These are phyloP conservation scores for Pseudonitzschia pungens DNA, from an alignment of 108 stramenopile genomes.

Conservation along the genomic window DNA sequence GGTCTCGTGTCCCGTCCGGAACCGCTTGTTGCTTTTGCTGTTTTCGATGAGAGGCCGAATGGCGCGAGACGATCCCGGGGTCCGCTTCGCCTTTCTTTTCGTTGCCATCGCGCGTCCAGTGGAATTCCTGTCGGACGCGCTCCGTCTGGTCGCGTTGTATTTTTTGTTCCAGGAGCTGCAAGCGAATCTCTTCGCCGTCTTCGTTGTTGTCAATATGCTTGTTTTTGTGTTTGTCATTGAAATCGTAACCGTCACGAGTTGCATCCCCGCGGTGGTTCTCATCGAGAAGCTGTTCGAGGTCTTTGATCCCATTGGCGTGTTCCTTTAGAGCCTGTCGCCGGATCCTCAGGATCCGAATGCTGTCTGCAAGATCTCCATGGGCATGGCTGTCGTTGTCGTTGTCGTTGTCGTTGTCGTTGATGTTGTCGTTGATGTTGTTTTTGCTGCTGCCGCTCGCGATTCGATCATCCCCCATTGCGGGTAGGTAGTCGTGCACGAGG, in stretches of 20 bases:
- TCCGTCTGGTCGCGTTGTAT: background rate
- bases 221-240: too few species aligned
- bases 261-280: background rate
- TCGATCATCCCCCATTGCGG: too few species aligned
- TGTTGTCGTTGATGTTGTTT: too few species aligned
- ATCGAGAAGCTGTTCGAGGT: background rate
- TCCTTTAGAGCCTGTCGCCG: background rate
- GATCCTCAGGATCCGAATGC: background rate
- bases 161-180: constrained; percentile 3
- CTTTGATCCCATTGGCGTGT: background rate
- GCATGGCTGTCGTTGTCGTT: background rate
- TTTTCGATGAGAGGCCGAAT: background rate
- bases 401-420: background rate
- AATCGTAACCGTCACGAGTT: too few species aligned
- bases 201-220: background rate
- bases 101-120: background rate
- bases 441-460: too few species aligned
- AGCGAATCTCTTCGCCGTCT: constrained; percentile 9
- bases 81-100: background rate
- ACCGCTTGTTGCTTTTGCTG: background rate
- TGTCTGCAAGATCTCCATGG: background rate
- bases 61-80: background rate
- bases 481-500: too few species aligned
- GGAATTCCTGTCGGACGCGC: background rate
- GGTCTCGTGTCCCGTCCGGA: background rate